Evolutionary conservation across 2,329 filamentous ascomycete species (phyloP).

Genomic region (Apiospora saccharicola): DNA sequence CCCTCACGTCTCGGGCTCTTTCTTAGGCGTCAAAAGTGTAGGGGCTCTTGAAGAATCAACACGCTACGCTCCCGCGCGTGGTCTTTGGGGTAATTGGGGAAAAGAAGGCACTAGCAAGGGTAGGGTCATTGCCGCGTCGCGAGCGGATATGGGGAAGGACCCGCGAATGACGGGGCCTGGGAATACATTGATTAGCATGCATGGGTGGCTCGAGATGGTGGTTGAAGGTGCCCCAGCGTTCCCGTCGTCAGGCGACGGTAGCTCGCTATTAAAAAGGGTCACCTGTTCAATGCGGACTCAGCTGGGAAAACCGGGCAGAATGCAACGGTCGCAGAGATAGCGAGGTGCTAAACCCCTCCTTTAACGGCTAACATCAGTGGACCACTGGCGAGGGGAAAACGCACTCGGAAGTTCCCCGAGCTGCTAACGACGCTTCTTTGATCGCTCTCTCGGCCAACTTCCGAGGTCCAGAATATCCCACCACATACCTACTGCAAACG

Average conservation of each 20-base stretch:
- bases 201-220: too few relatives aligned
- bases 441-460: not conserved
- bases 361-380: not conserved
- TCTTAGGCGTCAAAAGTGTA: not conserved
- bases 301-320: not conserved
- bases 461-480: not conserved
- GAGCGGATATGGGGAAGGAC: not conserved
- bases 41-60: not conserved
- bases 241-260: too few relatives aligned
- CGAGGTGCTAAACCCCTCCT: not conserved
- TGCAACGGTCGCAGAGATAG: not conserved
- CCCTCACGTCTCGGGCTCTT: not conserved
- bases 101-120: not conserved
- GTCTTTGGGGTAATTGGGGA: not conserved
- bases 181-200: not conserved
- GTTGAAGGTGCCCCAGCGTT: not conserved
- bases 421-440: not conserved
- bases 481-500: not conserved
- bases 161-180: constrained; percentile 8
- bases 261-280: not conserved
- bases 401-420: not conserved
- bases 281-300: not conserved
- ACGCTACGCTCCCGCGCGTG: not conserved
- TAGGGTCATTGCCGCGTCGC: not conserved
- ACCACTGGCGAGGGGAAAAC: not conserved